Evolutionary conservation across 169 alveolate species (phyloP).

Genomic region (Plasmodium sp.): DNA sequence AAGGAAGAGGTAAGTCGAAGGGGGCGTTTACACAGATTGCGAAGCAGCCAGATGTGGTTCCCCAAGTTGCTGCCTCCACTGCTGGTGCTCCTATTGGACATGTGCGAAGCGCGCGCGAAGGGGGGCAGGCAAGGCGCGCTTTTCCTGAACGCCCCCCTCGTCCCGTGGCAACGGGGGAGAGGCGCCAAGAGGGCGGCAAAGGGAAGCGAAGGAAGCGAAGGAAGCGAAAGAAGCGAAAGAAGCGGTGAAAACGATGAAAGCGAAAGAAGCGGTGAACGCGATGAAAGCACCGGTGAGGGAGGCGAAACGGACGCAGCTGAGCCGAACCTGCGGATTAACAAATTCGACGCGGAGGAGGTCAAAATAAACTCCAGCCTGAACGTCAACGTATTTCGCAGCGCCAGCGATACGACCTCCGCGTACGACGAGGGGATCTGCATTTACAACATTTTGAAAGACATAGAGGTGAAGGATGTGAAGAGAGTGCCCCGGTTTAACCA

Average conservation of each 20-base stretch:
- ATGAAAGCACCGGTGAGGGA: not conserved
- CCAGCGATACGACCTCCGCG: conserved; percentile 1
- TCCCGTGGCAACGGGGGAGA: not conserved
- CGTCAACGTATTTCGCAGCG: conserved; percentile 16
- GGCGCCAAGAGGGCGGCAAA: not conserved
- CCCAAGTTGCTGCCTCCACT: not conserved
- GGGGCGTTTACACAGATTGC: not conserved
- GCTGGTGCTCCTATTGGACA: not conserved
- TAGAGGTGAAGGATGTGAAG: conserved; percentile 35
- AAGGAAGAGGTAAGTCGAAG: not conserved
- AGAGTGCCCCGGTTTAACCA: not conserved
- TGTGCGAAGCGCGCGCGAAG: not conserved
- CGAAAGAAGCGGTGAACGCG: not conserved
- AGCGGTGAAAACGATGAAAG: too few species aligned
- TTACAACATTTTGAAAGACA: conserved; percentile 9
- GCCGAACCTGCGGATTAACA: not conserved
- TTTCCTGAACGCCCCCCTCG: not conserved
- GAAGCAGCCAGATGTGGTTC: not conserved
- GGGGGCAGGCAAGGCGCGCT: not conserved
- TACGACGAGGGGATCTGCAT: conserved; percentile 28
- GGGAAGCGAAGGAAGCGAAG: not conserved
- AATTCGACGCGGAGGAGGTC: conserved; percentile 26
- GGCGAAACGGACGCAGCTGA: not conserved
- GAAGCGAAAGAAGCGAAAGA: too few species aligned
- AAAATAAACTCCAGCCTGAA: conserved; percentile 27